Percentiles rank a stretch among this genome's conserved stretches.
These are phyloP conservation scores for Millerozyma acaciae DNA, from an alignment of 805 yeast species.

Conservation along the genomic window DNA sequence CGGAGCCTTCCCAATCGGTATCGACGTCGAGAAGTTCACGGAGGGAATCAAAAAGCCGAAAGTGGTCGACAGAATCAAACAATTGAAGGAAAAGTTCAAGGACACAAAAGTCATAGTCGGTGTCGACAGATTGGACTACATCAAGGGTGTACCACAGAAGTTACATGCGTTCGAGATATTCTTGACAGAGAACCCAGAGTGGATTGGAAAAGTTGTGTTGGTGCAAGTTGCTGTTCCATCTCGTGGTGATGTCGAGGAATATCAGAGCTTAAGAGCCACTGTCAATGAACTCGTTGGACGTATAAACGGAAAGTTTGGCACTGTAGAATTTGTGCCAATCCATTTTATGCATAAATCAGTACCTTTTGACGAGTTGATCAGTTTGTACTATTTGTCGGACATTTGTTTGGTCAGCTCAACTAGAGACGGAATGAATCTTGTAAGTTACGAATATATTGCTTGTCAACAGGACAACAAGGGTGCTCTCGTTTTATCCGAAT, in stretches of 20 bases:
- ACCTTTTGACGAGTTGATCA: conserved; percentile 85
- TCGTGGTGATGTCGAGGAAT: conserved; percentile 97
- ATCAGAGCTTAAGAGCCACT: conserved; percentile 86
- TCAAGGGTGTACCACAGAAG: conserved; percentile 97
- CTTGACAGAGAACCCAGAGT: conserved; percentile 88
- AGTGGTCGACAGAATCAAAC: conserved; percentile 64
- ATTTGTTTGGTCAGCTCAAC: conserved; percentile 92
- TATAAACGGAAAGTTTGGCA: conserved; percentile 93
- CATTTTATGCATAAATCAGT: conserved; percentile 93
- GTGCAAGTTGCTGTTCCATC: conserved; percentile 98
- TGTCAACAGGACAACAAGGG: conserved; percentile 89
- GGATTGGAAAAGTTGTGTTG: conserved; percentile 94
- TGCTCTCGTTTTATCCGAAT: conserved; percentile 82
- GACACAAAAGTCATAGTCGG: conserved; percentile 90
- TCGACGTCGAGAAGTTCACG: conserved; percentile 87
- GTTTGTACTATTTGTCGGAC: conserved; percentile 81
- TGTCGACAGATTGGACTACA: conserved; percentile 93
- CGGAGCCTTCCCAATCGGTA: conserved; percentile 99
- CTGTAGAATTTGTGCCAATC: conserved; percentile 95
- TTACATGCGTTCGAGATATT: conserved; percentile 94
- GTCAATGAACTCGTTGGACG: conserved; percentile 96
- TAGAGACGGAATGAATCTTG: conserved; percentile 98
- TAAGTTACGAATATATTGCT: conserved; percentile 93
- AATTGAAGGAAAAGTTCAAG: conserved; percentile 59
- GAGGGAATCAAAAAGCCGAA: conserved; percentile 64